Base-by-base conservation (phyloP, 495 filamentous ascomycete genomes). In the Rusavskia elegans region DNA sequence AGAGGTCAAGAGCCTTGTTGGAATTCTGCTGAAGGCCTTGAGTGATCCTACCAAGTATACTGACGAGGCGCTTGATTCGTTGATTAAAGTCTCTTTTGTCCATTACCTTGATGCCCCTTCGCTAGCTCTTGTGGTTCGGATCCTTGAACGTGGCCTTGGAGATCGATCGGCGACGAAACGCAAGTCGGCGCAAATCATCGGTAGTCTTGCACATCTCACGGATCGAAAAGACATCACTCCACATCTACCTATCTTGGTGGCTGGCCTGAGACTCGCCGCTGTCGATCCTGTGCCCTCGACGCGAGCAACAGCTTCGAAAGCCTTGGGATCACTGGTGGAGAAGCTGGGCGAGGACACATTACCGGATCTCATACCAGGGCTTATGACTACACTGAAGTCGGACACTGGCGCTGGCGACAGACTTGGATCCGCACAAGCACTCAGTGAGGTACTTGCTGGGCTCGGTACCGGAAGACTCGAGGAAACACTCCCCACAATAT, bases 21-120 rank as follows among this genome's bases (percentile, higher is more conserved):
- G 82, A 55, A 85, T 96, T 38, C 74, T 98, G 8, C 80, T 98
- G 52, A 97, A 97, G 69, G 93, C 92, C 41, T 76, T 98, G 51
- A 96, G 90, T 61, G 92, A 98, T 63, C 90, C 92, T 0, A 97
- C 93, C 5, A 98, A 94, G 63, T 86, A 94, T 67, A 98, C 92
- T 0, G 92, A 98, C 64, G 86, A 92, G 55, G 93, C 92, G 25
- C 72, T 98, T 23, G 89, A 98, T 64, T 72, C 87, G 1, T 75
- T 98, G 36, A 95, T 98, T 71, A 96, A 95, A 68, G 83, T 97
- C 10, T 84, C 83, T 25, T 98, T 98, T 64, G 79, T 94, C 2
- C 92, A 98, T 63, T 98, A 97, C 57, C 76, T 98, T 17, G 92
- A 98, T 66, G 86, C 92, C 6, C 92, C 92, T 10, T 97, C 93